Evolutionary conservation across 371 early-diverging fungal species (phyloP).

Genomic region (Circinella umbellata): DNA sequence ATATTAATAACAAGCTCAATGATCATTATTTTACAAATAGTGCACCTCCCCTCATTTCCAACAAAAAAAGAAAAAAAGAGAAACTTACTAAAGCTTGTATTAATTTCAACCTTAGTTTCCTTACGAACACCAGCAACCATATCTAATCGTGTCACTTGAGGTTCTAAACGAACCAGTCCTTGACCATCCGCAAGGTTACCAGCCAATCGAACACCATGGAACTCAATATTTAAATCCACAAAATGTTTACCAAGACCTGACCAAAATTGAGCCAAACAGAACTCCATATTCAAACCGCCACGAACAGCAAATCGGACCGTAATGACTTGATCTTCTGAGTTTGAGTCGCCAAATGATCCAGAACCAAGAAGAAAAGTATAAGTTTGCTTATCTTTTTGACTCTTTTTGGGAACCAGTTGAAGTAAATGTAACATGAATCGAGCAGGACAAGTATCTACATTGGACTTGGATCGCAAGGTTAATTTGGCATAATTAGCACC

Average conservation of each 20-base stretch:
- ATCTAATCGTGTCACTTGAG: conserved; percentile 71
- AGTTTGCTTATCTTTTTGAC: conserved; percentile 67
- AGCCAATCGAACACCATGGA: conserved; percentile 80
- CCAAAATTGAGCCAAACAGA: conserved; percentile 88
- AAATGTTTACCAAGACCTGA: conserved; percentile 73
- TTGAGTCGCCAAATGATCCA: conserved; percentile 66
- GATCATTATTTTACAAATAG: too few species aligned
- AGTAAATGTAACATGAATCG: conserved; percentile 67
- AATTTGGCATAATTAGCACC: conserved; percentile 78
- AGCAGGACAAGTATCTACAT: conserved; percentile 54
- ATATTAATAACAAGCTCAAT: too few species aligned
- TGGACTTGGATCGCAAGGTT: conserved; percentile 40
- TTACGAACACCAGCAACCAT: conserved; percentile 71
- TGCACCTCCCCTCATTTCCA: too few species aligned
- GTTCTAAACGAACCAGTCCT: conserved; percentile 47
- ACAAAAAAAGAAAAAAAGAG: neutral
- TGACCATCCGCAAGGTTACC: conserved; percentile 67
- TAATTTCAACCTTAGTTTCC: conserved; percentile 70
- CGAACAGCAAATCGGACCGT: conserved; percentile 67
- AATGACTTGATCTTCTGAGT: conserved; percentile 64
- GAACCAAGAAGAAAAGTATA: conserved; percentile 63
- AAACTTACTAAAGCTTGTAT: conserved; percentile 49
- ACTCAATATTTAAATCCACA: conserved; percentile 74
- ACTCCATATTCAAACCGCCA: conserved; percentile 80
- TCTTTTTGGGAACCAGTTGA: conserved; percentile 78